A percentile compares a stretch with the other conserved stretches of the same genome.
phyloP scores from a whole-genome alignment of 305 asterid genomes.

The Fraxinus angustifolia region DNA sequence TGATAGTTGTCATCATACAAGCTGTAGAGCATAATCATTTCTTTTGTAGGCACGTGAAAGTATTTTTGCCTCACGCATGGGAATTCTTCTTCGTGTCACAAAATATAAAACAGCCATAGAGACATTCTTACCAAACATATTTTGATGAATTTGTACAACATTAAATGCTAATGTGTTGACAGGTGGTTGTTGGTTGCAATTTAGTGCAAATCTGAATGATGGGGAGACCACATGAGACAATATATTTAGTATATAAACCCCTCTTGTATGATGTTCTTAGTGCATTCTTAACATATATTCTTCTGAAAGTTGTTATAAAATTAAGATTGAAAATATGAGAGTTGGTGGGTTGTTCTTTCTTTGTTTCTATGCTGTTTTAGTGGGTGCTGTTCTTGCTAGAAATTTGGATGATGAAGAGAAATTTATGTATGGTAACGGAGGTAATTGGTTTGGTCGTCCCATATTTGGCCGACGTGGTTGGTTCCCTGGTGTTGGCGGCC shows the following conservation, averaged over 20 bases:
- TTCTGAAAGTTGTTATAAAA: not conserved
- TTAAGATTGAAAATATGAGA: constrained; percentile 16
- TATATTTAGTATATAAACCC: not conserved
- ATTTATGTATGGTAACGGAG: not conserved
- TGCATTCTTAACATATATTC: not conserved
- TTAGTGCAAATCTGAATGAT: not conserved
- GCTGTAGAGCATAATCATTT: not conserved
- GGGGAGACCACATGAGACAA: not conserved
- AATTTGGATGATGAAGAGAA: constrained; percentile 1
- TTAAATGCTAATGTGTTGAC: not conserved
- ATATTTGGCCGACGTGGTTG: not conserved
- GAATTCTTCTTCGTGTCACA: not conserved
- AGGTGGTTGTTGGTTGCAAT: constrained; percentile 2
- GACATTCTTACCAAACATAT: not conserved
- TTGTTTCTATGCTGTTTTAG: constrained; percentile 22
- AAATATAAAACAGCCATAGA: not conserved
- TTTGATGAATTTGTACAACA: not conserved
- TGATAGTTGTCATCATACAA: not conserved
- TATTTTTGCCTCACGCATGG: not conserved
- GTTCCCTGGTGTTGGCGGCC: not conserved
- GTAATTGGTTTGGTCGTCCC: not conserved
- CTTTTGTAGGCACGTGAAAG: not conserved
- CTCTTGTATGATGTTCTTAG: not conserved
- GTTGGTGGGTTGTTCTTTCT: constrained; percentile 7
- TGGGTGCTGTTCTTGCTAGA: constrained; percentile 18